Base-by-base conservation (phyloP, 2,329 filamentous ascomycete species). In the Aaosphaeria pasadenensis region DNA sequence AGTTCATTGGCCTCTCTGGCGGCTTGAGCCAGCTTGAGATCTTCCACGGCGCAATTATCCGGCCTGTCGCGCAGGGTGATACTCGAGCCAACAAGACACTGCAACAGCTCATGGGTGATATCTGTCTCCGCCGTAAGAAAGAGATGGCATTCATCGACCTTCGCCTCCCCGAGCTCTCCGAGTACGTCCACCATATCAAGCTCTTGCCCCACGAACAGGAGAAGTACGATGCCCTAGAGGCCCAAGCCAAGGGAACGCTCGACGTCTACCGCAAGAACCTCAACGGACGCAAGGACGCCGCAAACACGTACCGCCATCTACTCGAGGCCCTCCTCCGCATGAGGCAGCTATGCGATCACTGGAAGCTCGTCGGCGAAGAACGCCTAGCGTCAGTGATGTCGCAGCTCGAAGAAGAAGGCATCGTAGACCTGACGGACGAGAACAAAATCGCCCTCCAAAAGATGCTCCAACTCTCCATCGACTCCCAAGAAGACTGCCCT, bases 61-160 rank as follows among this genome's bases (percentile, higher is more conserved):
- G 88, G 30, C 87, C 87, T 4, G 76, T 95, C 6, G 79, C 78
- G 45, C 62, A 67, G 5, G 83, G 82, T 1, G 78, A 84, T 11
- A 66, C 72, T 1, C 73, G 77, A 32, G 86, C 84, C 9, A 84
- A 83, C 42, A 69, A 78, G 7, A 73, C 92, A 4, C 77, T 95
- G 4, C 87, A 92, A 61, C 79, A 83, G 5, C 77, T 95, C 40
- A 91, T 95, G 83, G 78, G 79, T n/a, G 84, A 87, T 13, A 80
- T 95, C 42, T 94, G 88, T 59, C 76, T 96, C 24, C 82, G 91
- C 35, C 83, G 91, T 35, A 87, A 85, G 68, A 96, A 96, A 66
- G 86, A 92, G 47, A 95, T 96, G 90, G 79, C 80, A 5, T 95
- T 95, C 61, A 81, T 96, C 45, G 89, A 95, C 56, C 74, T 95